Conservation (phyloP, 2,329 filamentous ascomycete genomes). For the Ascochyta fabae region DNA sequence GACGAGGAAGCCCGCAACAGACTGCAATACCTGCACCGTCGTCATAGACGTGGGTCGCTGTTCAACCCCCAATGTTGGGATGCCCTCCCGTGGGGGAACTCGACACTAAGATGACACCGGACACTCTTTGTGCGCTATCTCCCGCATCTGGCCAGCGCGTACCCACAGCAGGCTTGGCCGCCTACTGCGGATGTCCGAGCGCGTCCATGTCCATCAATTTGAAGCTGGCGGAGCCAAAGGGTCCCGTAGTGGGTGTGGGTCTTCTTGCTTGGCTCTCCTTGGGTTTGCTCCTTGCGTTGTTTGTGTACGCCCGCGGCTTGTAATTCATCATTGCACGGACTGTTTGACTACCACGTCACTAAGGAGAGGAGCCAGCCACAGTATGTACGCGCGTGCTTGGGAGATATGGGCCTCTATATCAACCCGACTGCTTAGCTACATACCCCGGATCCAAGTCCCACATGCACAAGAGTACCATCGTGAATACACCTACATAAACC, state of each 20-base stretch:
- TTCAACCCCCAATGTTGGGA: slow-evolving; percentile 9
- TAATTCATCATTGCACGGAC: slow-evolving; percentile 37
- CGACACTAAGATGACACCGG: slow-evolving; percentile 25
- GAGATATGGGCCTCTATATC: slow-evolving; percentile 32
- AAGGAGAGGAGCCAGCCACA: slow-evolving; percentile 34
- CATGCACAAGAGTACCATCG: slow-evolving; percentile 20
- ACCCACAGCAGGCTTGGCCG: slow-evolving; percentile 26
- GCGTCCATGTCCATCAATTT: slow-evolving; percentile 34
- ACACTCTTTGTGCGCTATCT: slow-evolving; percentile 21
- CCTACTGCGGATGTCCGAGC: slow-evolving; percentile 22
- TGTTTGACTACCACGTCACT: slow-evolving; percentile 47
- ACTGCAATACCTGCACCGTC: neutral
- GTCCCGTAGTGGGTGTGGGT: slow-evolving; percentile 35
- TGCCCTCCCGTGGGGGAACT: slow-evolving; percentile 15
- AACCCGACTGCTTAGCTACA: slow-evolving; percentile 22
- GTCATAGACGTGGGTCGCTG: slow-evolving; percentile 12
- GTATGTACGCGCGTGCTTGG: slow-evolving; percentile 39
- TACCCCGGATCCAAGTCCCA: slow-evolving; percentile 26
- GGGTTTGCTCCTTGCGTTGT: slow-evolving; percentile 45
- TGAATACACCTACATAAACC: slow-evolving; percentile 31
- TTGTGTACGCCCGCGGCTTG: slow-evolving; percentile 40
- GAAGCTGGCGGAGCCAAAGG: slow-evolving; percentile 37
- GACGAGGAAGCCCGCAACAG: neutral
- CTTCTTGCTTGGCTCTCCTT: slow-evolving; percentile 41
- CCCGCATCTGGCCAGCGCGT: slow-evolving; percentile 24